Conservation (phyloP, 148 eudicot species). For the Rhododendron molle region DNA sequence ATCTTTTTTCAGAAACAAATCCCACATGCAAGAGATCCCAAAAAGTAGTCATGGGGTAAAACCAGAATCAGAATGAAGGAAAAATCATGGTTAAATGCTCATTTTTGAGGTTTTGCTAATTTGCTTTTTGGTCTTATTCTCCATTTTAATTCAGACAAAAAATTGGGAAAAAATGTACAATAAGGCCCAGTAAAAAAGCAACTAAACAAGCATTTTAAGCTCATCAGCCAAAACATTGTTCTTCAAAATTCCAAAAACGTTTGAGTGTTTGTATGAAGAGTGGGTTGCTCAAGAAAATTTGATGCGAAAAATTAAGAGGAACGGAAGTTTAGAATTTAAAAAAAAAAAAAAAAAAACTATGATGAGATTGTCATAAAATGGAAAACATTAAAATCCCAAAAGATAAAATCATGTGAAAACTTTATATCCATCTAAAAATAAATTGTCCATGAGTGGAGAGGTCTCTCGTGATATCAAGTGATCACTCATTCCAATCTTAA, state of each 20-base stretch:
- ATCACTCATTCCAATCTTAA: no score
- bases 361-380: no score
- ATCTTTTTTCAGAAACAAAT: background rate
- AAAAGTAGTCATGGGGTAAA: background rate
- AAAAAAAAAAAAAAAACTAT: no score
- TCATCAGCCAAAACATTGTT: background rate
- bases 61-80: background rate
- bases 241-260: background rate
- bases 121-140: background rate
- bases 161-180: background rate
- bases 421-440: no score
- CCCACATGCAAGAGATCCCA: background rate
- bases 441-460: no score
- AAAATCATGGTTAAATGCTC: background rate
- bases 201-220: background rate
- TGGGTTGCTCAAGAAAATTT: no score
- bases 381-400: no score
- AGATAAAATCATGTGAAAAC: no score
- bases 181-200: background rate
- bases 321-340: no score
- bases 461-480: no score
- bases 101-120: background rate
- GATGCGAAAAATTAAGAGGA: no score
- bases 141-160: no score
- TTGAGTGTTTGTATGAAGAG: background rate